Evolutionary conservation across 352 stramenopile species (phyloP).

Genomic region (Albugo laibachii): DNA sequence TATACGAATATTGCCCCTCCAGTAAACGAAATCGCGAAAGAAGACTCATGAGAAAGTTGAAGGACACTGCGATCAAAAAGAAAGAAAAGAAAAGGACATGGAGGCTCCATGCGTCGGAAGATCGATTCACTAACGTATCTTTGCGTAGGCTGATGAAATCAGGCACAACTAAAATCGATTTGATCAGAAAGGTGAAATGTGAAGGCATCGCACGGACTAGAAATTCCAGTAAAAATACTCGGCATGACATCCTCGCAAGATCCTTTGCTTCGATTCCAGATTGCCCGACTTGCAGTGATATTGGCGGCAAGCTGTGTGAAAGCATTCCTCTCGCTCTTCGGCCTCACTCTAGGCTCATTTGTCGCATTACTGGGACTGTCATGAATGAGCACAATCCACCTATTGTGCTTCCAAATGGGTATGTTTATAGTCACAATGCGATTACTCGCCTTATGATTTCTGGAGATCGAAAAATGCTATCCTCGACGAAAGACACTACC

Average conservation of each 20-base stretch:
- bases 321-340: conserved; percentile 56
- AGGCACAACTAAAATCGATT: too few species aligned
- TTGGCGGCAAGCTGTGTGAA: conserved; percentile 34
- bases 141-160: too few species aligned
- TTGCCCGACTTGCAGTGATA: conserved; percentile 54
- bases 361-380: conserved; percentile 47
- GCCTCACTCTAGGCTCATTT: conserved; percentile 66
- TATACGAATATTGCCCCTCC: too few species aligned
- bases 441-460: conserved; percentile 29
- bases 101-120: too few species aligned
- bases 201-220: too few species aligned
- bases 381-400: conserved; percentile 79
- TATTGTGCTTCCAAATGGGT: conserved; percentile 57
- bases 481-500: too few species aligned
- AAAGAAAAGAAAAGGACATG: too few species aligned
- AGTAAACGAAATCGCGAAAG: too few species aligned
- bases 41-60: too few species aligned
- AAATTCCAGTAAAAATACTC: too few species aligned
- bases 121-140: too few species aligned
- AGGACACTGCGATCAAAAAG: too few species aligned
- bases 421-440: conserved; percentile 61
- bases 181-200: conserved; percentile 3
- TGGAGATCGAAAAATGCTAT: neutral
- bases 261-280: conserved; percentile 14
- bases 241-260: neutral